These are phyloP conservation scores for Macrolepiota dolichaula DNA, from an alignment of 768 basidiomycete species.

Conservation along the genomic window DNA sequence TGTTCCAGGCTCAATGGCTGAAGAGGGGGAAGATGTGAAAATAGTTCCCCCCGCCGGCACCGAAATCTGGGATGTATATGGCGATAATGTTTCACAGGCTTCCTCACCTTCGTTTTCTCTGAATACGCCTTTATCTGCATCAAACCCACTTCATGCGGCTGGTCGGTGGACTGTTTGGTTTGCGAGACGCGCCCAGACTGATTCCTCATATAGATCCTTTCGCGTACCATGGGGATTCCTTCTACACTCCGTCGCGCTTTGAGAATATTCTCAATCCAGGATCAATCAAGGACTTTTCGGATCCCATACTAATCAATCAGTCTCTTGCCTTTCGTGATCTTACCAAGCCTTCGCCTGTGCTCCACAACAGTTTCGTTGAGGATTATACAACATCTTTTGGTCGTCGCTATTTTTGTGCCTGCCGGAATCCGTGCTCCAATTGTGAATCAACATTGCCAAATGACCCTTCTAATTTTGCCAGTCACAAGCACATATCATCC, in stretches of 20 bases:
- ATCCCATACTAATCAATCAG: background rate
- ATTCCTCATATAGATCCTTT: background rate
- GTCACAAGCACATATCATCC: background rate
- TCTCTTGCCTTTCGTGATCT: background rate
- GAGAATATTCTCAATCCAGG: background rate
- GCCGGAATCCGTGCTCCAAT: slow-evolving; percentile 4
- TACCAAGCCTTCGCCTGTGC: background rate
- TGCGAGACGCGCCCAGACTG: background rate
- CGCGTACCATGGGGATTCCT: background rate
- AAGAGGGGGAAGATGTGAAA: background rate
- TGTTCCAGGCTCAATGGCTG: background rate
- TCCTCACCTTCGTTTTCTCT: slow-evolving; percentile 6
- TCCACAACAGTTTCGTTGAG: background rate
- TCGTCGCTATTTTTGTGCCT: slow-evolving; percentile 4
- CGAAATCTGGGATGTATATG: background rate
- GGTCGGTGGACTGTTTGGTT: background rate
- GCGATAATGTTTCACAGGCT: background rate
- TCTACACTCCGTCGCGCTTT: background rate
- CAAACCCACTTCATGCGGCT: background rate
- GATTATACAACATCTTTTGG: background rate
- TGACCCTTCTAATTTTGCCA: background rate
- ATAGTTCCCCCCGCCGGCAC: background rate
- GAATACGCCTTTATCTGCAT: slow-evolving; percentile 3
- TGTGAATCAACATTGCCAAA: background rate
- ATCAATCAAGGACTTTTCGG: background rate